Conservation (phyloP, 2,329 filamentous ascomycete species). For the Cladosporium sphaerospermum region DNA sequence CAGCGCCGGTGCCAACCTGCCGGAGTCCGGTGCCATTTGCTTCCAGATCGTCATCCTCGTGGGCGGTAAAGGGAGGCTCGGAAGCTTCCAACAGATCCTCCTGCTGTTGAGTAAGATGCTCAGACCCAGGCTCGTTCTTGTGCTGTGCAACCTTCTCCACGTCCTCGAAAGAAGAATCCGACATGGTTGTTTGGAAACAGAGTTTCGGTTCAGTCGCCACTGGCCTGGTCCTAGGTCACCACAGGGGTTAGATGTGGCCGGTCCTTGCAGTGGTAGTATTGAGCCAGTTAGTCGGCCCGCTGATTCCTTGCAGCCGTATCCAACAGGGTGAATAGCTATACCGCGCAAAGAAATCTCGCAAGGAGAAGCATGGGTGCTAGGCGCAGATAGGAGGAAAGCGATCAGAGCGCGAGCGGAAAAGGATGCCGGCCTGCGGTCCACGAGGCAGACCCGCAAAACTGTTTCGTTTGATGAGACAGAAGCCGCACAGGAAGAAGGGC, state of each 20-base stretch:
- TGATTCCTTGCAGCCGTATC: too few relatives aligned
- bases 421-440: too few relatives aligned
- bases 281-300: too few relatives aligned
- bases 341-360: too few relatives aligned
- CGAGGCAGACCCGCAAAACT: too few relatives aligned
- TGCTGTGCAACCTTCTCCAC: constrained; percentile 4
- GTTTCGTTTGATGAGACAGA: neutral
- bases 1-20: constrained; percentile 14
- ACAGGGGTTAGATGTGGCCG: too few relatives aligned
- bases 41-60: constrained; percentile 3
- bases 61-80: constrained; percentile 15
- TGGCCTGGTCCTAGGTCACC: neutral
- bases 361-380: too few relatives aligned
- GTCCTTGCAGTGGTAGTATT: too few relatives aligned
- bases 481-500: neutral
- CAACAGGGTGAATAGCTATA: too few relatives aligned
- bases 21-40: neutral
- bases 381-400: too few relatives aligned
- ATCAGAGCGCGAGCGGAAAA: too few relatives aligned
- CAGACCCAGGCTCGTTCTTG: constrained; percentile 11
- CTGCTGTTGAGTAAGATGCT: constrained; percentile 13
- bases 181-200: constrained; percentile 3
- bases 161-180: constrained; percentile 9
- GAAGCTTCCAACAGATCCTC: constrained; percentile 14
- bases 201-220: neutral